Evolutionary conservation across 257 asterid genomes (phyloP), one percentile per base, ranked within the genome.

Genomic region (Haberlea rhodopensis): DNA sequence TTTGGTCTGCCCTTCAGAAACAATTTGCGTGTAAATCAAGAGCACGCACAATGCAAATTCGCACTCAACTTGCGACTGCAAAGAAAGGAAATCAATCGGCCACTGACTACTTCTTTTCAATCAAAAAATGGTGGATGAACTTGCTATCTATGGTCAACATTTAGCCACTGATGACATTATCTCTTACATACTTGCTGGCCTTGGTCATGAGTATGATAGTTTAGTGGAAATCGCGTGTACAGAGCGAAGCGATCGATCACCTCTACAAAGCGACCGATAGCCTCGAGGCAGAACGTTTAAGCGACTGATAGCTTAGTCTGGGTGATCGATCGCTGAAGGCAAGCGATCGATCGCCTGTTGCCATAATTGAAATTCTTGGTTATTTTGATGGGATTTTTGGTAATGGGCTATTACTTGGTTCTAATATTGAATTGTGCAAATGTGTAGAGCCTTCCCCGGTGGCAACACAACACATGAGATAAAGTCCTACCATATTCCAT

Each of bases 31-130:
- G 20, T 11, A 46, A 46, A 6, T 46, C 19, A 11, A 18, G 53
- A 2, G 53, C 53, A 5, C 2, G 11, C n/a, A 9, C 62, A 24
- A 57, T 57, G 1, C 62, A 57, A 27, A 18, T 57, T 2, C 62
- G 62, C 2, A 20, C 62, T 57, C 62, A 57, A 24, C 62, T 57
- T 18, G 62, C 62, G 5, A 57, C 28, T 20, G 10, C 28, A 1
- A 3, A 20, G 9, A 57, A 57, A 15, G 62, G 62, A 1, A 20
- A 18, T n/a, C 10, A 6, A 7, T 5, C 62, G 8, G 62, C 62
- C 3, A 57, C 28, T 20, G 5, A 18, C 2, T 57, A 57, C 31
- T 57, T 57, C 31, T 7, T 57, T 8, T 57, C 6, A 5, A 27
- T 24, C 21, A 24, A 57, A 18, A 22, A 21, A 1, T 24, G 40